A percentile compares a stretch with the other conserved stretches of the same genome.
These are phyloP conservation scores for Candida vaughaniae DNA, from an alignment of 805 yeast genomes.

Conservation along the genomic window DNA sequence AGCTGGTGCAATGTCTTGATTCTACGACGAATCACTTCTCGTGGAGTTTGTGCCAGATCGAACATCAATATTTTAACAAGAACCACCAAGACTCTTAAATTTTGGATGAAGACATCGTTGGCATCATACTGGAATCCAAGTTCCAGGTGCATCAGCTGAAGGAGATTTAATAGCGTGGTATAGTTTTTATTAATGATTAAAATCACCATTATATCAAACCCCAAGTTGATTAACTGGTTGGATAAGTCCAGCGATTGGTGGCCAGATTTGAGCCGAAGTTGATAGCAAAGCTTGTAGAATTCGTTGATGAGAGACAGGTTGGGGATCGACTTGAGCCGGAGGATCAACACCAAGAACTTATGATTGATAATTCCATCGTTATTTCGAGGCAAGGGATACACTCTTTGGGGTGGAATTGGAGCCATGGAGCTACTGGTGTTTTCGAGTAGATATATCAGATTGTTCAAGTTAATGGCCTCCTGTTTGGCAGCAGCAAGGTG, in stretches of 20 bases:
- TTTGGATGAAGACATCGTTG: no score
- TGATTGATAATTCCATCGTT: slow-evolving; percentile 27
- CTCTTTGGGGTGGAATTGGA: slow-evolving; percentile 13
- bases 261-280: slow-evolving; percentile 25
- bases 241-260: slow-evolving; percentile 4
- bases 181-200: slow-evolving; percentile 30
- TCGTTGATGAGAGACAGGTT: slow-evolving; percentile 43
- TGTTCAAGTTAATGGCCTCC: slow-evolving; percentile 39
- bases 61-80: slow-evolving; percentile 3
- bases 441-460: slow-evolving; percentile 32
- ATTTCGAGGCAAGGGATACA: slow-evolving; percentile 39
- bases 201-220: slow-evolving; percentile 32
- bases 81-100: no score
- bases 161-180: slow-evolving; percentile 24
- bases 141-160: slow-evolving; percentile 24
- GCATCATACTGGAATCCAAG: no score
- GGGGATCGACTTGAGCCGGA: slow-evolving; percentile 44
- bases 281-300: slow-evolving; percentile 42
- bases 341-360: slow-evolving; percentile 30
- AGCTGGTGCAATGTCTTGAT: neutral
- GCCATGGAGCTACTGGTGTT: slow-evolving; percentile 15
- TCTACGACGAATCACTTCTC: neutral
- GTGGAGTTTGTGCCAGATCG: slow-evolving; percentile 3
- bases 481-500: slow-evolving; percentile 29
- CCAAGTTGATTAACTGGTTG: slow-evolving; percentile 25